These are phyloP conservation scores for Saprolegnia diclina DNA, from an alignment of 352 stramenopile species.

Conservation along the genomic window DNA sequence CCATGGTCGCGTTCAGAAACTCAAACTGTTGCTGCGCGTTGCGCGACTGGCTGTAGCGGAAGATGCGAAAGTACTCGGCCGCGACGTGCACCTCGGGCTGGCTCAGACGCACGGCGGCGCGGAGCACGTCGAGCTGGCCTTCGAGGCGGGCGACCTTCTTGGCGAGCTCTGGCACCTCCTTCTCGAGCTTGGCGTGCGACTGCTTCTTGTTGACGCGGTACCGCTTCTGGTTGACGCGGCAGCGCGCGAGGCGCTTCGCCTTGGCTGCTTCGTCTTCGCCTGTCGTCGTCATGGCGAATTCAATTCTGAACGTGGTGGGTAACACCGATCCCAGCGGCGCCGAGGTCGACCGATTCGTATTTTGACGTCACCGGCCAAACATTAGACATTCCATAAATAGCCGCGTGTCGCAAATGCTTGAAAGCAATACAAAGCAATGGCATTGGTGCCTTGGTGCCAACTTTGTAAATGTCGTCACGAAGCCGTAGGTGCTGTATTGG, in stretches of 20 bases:
- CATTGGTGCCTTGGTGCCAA: too few species aligned
- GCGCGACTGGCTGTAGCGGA: background rate
- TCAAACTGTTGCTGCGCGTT: constrained; percentile 3
- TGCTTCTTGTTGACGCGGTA: constrained; percentile 4
- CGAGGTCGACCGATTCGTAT: too few species aligned
- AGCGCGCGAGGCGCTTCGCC: background rate
- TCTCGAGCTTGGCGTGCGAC: background rate
- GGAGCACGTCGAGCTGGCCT: background rate
- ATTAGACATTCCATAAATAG: too few species aligned
- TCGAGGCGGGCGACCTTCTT: constrained; percentile 10
- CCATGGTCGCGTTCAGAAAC: constrained; percentile 15
- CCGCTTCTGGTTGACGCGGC: constrained; percentile 10
- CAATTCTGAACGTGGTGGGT: too few species aligned
- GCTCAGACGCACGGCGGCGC: background rate
- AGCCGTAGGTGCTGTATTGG: too few species aligned
- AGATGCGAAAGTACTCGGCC: constrained; percentile 18
- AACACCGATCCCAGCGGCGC: too few species aligned
- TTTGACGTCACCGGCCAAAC: too few species aligned
- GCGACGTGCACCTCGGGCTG: constrained; percentile 5
- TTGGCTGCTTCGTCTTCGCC: background rate
- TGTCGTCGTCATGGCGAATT: too few species aligned
- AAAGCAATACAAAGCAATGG: too few species aligned
- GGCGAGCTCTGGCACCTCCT: background rate
- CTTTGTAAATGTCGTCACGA: too few species aligned
- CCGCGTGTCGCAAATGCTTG: too few species aligned